Conservation (phyloP, 2,329 filamentous ascomycete genomes). For the Cordyceps cateniannulata region DNA sequence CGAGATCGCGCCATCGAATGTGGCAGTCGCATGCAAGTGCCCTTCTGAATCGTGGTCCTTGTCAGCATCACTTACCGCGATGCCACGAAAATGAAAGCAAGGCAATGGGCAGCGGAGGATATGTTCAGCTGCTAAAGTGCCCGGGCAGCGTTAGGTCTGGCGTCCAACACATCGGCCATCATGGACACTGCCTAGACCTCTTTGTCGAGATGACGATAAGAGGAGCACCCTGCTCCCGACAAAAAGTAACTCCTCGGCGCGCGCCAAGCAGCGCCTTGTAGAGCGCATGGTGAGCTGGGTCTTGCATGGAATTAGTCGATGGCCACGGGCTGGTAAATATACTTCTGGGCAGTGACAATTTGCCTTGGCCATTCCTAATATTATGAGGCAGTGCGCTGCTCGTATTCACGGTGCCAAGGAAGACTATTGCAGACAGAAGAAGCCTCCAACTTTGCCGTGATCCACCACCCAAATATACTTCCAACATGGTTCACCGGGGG, state of each 20-base stretch:
- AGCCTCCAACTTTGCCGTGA: neutral
- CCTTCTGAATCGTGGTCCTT: too few relatives aligned
- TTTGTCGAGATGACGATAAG: neutral
- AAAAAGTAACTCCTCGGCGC: neutral
- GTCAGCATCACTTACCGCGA: too few relatives aligned
- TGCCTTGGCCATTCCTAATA: too few relatives aligned
- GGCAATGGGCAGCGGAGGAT: too few relatives aligned
- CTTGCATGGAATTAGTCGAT: too few relatives aligned
- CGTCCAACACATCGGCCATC: neutral
- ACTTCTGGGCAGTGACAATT: too few relatives aligned
- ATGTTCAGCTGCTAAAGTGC: too few relatives aligned
- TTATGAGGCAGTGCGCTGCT: conserved; percentile 4
- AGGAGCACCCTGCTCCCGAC: neutral
- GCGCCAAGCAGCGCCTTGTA: neutral
- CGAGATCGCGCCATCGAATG: too few relatives aligned
- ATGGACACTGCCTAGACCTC: neutral
- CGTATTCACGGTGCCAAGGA: conserved; percentile 5
- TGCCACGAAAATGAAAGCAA: too few relatives aligned
- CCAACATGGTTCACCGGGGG: neutral
- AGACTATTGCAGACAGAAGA: neutral
- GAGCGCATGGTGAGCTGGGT: neutral
- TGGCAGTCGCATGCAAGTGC: too few relatives aligned
- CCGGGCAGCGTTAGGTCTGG: too few relatives aligned
- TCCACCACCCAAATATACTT: neutral
- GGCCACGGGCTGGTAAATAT: too few relatives aligned